phyloP scores from a whole-genome alignment of 129 eudicot genomes.

The Heracleum sosnowskyi region DNA sequence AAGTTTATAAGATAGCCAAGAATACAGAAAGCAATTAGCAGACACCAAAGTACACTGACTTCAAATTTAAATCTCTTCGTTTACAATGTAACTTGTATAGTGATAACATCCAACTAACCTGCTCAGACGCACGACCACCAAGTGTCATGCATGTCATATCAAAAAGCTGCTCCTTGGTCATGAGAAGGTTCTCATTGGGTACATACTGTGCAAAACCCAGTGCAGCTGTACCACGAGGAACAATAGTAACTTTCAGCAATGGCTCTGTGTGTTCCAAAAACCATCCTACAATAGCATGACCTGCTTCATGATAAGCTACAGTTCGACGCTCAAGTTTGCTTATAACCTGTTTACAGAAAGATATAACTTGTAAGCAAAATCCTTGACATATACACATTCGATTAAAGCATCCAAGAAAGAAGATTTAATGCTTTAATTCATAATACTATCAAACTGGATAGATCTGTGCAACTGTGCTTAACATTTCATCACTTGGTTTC shows the following conservation, averaged over 20 bases:
- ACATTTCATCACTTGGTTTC: background rate
- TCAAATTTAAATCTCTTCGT: background rate
- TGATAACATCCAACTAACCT: conserved; percentile 30
- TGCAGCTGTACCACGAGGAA: conserved; percentile 98
- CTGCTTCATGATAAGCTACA: conserved; percentile 97
- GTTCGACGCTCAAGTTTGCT: conserved; percentile 73
- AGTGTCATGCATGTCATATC: conserved; percentile 95
- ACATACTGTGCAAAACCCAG: conserved; percentile 93
- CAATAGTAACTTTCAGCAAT: conserved; percentile 80
- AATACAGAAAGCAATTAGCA: background rate
- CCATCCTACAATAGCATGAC: conserved; percentile 98
- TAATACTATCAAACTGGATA: background rate
- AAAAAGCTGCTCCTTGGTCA: conserved; percentile 95
- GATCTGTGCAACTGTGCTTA: background rate
- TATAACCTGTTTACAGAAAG: conserved; percentile 57
- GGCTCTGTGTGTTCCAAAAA: conserved; percentile 90
- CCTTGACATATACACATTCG: background rate
- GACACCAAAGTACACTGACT: background rate
- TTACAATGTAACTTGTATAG: background rate
- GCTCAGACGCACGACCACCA: conserved; percentile 97
- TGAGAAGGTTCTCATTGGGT: conserved; percentile 78
- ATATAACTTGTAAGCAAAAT: background rate
- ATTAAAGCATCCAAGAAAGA: background rate
- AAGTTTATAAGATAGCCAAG: background rate
- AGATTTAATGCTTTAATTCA: background rate